phyloP scores from a whole-genome alignment of 441 rosid genomes.

The Pelargonium exstipulatum region DNA sequence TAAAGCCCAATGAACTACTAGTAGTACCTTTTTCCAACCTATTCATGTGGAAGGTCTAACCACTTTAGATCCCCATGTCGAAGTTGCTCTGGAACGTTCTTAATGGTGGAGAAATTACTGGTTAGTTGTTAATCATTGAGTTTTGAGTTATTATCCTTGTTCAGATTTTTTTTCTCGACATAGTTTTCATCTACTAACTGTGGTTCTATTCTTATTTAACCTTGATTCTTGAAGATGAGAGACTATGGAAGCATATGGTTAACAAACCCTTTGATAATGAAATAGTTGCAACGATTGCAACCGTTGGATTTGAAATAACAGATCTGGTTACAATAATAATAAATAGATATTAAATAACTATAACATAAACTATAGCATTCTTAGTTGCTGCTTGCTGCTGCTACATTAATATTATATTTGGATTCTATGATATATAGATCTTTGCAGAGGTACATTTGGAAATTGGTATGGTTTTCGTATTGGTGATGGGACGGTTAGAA shows the following conservation, averaged over 20 bases:
- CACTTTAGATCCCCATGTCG: background rate
- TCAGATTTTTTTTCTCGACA: background rate
- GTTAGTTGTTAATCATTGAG: background rate
- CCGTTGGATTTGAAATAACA: background rate
- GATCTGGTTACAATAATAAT: background rate
- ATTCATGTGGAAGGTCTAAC: background rate
- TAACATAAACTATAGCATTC: too few relatives aligned
- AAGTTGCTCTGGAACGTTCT: background rate
- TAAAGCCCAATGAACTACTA: background rate
- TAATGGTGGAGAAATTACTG: background rate
- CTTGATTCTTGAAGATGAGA: background rate
- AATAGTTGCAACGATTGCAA: background rate
- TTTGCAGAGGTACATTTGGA: background rate
- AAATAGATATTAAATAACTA: too few relatives aligned
- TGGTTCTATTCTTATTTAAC: background rate
- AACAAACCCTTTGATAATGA: background rate
- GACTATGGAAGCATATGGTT: background rate
- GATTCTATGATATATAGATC: background rate
- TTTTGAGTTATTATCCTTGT: conserved; percentile 1
- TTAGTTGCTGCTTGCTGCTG: too few relatives aligned
- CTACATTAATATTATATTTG: background rate
- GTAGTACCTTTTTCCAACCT: background rate
- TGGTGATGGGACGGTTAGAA: background rate
- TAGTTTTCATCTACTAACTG: background rate
- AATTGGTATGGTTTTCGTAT: background rate